A percentile compares a stretch with the other conserved stretches of the same genome.
Conservation (phyloP, 2,329 filamentous ascomycete genomes). For the Grosmannia serpens region DNA sequence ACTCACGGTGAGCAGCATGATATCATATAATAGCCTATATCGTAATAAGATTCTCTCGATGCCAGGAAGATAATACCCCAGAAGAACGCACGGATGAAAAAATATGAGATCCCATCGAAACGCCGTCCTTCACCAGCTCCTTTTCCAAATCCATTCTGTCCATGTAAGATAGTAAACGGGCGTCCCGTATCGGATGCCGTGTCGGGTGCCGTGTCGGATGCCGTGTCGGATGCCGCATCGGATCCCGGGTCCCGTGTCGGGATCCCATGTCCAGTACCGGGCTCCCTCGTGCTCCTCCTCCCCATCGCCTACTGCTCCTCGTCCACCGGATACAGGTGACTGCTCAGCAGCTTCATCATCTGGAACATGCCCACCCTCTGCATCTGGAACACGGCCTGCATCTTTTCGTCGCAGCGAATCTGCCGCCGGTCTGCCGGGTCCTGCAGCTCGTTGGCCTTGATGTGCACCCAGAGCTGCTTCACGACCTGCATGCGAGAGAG, state of each 20-base stretch:
- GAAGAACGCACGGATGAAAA: not conserved
- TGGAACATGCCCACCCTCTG: slow-evolving; percentile 96
- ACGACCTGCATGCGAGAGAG: slow-evolving; percentile 91
- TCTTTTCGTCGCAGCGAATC: slow-evolving; percentile 81
- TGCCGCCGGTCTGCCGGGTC: slow-evolving; percentile 86
- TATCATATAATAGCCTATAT: not conserved
- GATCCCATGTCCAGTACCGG: not conserved
- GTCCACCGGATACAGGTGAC: slow-evolving; percentile 77
- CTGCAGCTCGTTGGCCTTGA: slow-evolving; percentile 79
- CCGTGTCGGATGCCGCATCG: too few species aligned
- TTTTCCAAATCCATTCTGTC: not conserved
- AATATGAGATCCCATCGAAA: not conserved
- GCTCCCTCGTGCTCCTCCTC: not conserved
- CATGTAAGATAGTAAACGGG: too few species aligned
- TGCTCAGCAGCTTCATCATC: slow-evolving; percentile 93
- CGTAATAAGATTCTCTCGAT: not conserved
- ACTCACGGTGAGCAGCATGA: not conserved
- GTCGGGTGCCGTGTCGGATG: too few species aligned
- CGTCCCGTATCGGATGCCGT: too few species aligned
- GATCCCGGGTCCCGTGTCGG: too few species aligned
- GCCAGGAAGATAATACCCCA: not conserved
- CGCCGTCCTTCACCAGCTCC: not conserved
- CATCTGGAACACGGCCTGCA: slow-evolving; percentile 87
- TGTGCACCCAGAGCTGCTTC: slow-evolving; percentile 92
- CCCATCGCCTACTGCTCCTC: slow-evolving; percentile 33